Evolutionary conservation across 1,139 yeast species (phyloP), one percentile per base, ranked within the genome.

Genomic region (Kodamaea ohmeri): DNA sequence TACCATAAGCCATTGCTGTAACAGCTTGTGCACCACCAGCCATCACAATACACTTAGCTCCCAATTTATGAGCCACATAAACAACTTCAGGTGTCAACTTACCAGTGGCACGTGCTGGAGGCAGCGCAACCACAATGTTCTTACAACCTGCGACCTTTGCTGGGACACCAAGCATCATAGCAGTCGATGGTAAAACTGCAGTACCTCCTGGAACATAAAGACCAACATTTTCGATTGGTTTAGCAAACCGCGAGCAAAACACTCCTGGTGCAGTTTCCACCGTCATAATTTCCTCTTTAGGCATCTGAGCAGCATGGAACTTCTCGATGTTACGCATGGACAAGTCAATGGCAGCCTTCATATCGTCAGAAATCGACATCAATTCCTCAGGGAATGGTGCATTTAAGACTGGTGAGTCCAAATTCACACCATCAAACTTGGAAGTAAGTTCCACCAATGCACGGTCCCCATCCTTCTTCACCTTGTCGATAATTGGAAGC

Each of bases 21-120:
- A 92, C 87, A 3, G 98, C 99, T 68, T 92, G 99, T 3, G 98
- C 98, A 54, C 99, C 99, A 51, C 98, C 99, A 1, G 98, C 98
- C 58, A 94, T 72, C 4, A 92, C 86, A 55, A 92, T 89, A 51
- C 83, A 77, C 48, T 80, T 74, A 32, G 97, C 97, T 38, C 97
- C 97, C 44, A 92, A 81, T 61, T 88, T 89, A 64, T 88, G 90
- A 15, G 99, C 98, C 39, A 94, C 97, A 53, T 92, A 92, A 3
- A 90, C 97, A 41, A 94, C 97, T 61, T 92, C 99, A 9, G 98
- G 98, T 4, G 97, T 88, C 49, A 92, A 74, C 41, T 79, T 84
- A 28, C 99, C 98, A 46, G 95, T 95, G 37, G 80, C 73, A 51
- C 96, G 81, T n/a, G 75, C 60, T 39, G 98, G 98, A 25, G 99